These are phyloP conservation scores for Aspergillus sp. DNA, from an alignment of 2,329 filamentous ascomycete genomes.

Conservation along the genomic window DNA sequence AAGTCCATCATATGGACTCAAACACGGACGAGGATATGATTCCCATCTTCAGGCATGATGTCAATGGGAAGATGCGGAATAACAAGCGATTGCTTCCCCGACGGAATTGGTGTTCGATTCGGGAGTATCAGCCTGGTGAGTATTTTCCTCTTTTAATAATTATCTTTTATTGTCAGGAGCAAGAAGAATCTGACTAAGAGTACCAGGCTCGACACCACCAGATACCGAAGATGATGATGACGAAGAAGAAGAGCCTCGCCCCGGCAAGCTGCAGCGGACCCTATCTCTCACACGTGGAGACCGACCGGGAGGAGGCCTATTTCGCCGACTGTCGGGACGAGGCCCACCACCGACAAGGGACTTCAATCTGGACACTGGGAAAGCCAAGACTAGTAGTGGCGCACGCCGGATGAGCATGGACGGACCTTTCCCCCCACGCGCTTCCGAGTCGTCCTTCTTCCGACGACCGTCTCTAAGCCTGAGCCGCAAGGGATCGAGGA, in stretches of 20 bases:
- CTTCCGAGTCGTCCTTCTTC: conserved; percentile 42
- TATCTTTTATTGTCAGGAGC: no score
- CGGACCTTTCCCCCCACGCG: conserved; percentile 20
- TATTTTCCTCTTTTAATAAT: not conserved
- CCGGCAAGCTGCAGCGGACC: conserved; percentile 46
- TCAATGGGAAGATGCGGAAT: conserved; percentile 81
- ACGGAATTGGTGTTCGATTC: conserved; percentile 92
- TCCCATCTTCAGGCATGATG: conserved; percentile 79
- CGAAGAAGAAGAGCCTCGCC: conserved; percentile 23
- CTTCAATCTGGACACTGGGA: conserved; percentile 22
- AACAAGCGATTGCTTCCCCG: conserved; percentile 84
- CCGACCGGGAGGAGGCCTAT: conserved; percentile 35
- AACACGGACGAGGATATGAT: conserved; percentile 95
- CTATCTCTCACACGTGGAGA: conserved; percentile 54
- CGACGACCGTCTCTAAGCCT: conserved; percentile 60
- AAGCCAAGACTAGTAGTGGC: not conserved
- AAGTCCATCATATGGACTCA: conserved; percentile 53
- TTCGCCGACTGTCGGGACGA: conserved; percentile 42
- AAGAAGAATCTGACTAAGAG: not conserved
- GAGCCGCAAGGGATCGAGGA: conserved; percentile 45
- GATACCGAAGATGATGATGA: conserved; percentile 51
- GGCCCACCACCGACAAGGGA: conserved; percentile 36
- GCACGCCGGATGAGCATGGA: conserved; percentile 29
- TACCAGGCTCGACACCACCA: conserved; percentile 58
- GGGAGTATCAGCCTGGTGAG: conserved; percentile 67